A percentile compares a stretch with the other conserved stretches of the same genome.
Evolutionary conservation across 2,329 filamentous ascomycete species (phyloP).

Genomic region (Pseudogymnoascus sp.): DNA sequence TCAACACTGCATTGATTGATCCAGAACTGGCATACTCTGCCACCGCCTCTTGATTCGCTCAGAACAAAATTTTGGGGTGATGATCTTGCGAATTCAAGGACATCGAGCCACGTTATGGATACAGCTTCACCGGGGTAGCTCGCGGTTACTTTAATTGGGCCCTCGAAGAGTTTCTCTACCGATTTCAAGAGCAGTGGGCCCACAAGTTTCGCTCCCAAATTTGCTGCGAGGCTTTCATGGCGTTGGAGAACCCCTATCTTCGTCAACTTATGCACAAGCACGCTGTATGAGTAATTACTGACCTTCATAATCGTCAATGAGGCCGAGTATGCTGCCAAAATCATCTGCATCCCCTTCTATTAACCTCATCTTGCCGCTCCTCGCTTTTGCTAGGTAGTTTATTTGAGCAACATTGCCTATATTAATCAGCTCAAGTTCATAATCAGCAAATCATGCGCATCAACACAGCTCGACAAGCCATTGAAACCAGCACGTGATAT

Average conservation of each 20-base stretch:
- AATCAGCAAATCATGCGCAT: not conserved
- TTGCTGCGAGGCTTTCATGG: conserved; percentile 80
- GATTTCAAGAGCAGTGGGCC: conserved; percentile 78
- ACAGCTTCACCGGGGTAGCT: conserved; percentile 50
- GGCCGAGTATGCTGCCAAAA: conserved; percentile 63
- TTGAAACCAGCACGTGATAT: not conserved
- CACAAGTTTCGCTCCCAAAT: conserved; percentile 74
- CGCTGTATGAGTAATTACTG: conserved; percentile 14
- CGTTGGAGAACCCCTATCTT: conserved; percentile 64
- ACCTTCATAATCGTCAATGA: conserved; percentile 74
- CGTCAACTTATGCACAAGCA: conserved; percentile 9
- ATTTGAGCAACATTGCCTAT: conserved; percentile 35
- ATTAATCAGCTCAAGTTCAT: not conserved
- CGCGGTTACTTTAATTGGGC: conserved; percentile 51
- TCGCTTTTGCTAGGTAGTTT: conserved; percentile 46
- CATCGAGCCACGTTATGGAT: conserved; percentile 72
- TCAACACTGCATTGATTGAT: conserved; percentile 76
- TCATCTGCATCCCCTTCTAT: conserved; percentile 55
- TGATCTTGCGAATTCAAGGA: conserved; percentile 74
- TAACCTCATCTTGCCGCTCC: conserved; percentile 40
- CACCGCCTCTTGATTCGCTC: conserved; percentile 59
- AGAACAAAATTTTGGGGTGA: conserved; percentile 73
- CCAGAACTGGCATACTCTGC: conserved; percentile 71
- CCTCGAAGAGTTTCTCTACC: conserved; percentile 80
- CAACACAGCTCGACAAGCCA: not conserved